phyloP scores from a whole-genome alignment of 1,284 basidiomycete genomes.

The Tylopilus orsonianus region DNA sequence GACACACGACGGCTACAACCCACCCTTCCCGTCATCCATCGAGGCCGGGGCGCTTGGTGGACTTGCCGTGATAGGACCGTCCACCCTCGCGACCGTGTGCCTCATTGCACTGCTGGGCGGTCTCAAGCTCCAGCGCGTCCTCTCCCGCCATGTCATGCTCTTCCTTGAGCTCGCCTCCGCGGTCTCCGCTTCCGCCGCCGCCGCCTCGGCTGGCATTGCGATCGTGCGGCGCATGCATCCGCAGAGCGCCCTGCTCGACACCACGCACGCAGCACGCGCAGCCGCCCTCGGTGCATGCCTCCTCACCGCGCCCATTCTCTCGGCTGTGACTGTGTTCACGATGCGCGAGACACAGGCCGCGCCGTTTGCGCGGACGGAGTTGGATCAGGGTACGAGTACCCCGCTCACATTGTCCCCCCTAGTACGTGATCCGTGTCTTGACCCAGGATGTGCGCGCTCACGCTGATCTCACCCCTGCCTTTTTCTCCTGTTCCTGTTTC shows the following conservation, averaged over 20 bases:
- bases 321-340: constrained; percentile 8
- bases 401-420: neutral
- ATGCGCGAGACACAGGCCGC: constrained; percentile 5
- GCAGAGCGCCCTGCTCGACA: constrained; percentile 4
- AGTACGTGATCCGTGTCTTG: constrained; percentile 9
- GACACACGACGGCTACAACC: constrained; percentile 10
- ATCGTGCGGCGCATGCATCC: neutral
- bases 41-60: constrained; percentile 19
- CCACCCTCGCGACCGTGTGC: neutral
- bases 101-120: constrained; percentile 9
- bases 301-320: constrained; percentile 10
- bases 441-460: neutral
- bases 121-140: neutral
- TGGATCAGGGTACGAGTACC: neutral
- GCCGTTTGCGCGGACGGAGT: constrained; percentile 3
- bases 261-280: constrained; percentile 17
- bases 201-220: constrained; percentile 9
- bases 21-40: constrained; percentile 12
- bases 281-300: constrained; percentile 18
- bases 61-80: constrained; percentile 10
- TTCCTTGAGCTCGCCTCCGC: constrained; percentile 11
- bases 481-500: constrained; percentile 1
- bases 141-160: constrained; percentile 7
- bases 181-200: constrained; percentile 16
- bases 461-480: constrained; percentile 1